Conservation (phyloP, 495 filamentous ascomycete genomes). For the Penicillium dipodomyicola region DNA sequence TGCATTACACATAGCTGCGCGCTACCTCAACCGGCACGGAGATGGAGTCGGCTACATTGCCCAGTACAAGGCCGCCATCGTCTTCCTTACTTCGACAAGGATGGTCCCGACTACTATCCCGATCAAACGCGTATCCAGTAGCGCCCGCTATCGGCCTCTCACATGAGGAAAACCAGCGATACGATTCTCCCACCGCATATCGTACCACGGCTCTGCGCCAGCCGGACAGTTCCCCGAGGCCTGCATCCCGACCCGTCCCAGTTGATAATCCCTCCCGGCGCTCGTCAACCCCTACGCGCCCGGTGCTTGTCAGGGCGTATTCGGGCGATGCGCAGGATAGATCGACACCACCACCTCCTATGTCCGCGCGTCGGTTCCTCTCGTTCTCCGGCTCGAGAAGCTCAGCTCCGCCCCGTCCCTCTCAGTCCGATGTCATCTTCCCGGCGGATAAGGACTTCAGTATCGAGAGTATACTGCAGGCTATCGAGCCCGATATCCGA, state of each 20-base stretch:
- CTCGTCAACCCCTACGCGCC: conserved; percentile 36
- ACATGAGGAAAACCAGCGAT: conserved; percentile 23
- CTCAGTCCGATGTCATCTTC: conserved; percentile 28
- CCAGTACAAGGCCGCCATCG: conserved; percentile 30
- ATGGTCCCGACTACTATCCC: conserved; percentile 31
- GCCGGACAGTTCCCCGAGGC: conserved; percentile 26
- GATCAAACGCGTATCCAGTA: conserved; percentile 27
- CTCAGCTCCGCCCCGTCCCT: conserved; percentile 18
- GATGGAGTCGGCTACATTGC: conserved; percentile 38
- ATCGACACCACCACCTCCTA: conserved; percentile 22
- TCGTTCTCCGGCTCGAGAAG: conserved; percentile 23
- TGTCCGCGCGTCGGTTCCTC: conserved; percentile 39
- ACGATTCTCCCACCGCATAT: conserved; percentile 25
- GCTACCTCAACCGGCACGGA: conserved; percentile 10
- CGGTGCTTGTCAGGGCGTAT: conserved; percentile 47
- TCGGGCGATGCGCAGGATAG: conserved; percentile 35
- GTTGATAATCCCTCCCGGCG: conserved; percentile 20
- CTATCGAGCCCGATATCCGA: conserved; percentile 58
- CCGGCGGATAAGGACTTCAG: conserved; percentile 55
- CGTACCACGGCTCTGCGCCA: conserved; percentile 34
- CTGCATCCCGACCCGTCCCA: conserved; percentile 24
- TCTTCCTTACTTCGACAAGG: conserved; percentile 33
- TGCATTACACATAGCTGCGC: conserved; percentile 4
- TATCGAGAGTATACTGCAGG: conserved; percentile 58
- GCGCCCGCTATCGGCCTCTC: conserved; percentile 20